Conservation (phyloP, 75 land plant species). For the Azolla pinnata region DNA sequence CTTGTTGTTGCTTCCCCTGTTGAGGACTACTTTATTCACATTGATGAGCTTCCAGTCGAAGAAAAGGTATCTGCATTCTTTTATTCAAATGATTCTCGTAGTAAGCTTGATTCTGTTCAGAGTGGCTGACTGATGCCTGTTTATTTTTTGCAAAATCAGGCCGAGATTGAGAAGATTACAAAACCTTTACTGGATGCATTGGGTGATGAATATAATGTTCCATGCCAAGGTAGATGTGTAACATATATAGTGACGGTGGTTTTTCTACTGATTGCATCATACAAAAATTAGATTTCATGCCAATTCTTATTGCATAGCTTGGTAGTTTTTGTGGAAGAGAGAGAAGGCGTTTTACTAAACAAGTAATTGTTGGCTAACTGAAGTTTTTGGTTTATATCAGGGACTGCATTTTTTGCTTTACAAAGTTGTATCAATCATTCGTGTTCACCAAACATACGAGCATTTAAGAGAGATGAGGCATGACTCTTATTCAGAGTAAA, state of each 20-base stretch:
- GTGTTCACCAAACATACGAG: constrained; percentile 83
- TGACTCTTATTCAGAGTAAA: too few relatives aligned
- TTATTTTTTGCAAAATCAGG: constrained; percentile 25
- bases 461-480: constrained; percentile 96
- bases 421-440: constrained; percentile 97
- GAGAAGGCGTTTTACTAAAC: too few relatives aligned
- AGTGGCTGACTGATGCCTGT: background rate
- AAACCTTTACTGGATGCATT: constrained; percentile 62
- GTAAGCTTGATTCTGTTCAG: too few relatives aligned
- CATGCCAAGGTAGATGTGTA: constrained; percentile 67
- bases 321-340: too few relatives aligned
- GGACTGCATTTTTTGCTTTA: constrained; percentile 77
- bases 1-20: constrained; percentile 94
- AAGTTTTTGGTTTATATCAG: too few relatives aligned
- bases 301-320: too few relatives aligned
- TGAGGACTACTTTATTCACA: constrained; percentile 80
- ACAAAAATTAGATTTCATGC: too few relatives aligned
- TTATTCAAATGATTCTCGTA: too few relatives aligned
- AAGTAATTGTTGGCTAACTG: too few relatives aligned
- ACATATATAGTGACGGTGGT: too few relatives aligned
- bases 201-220: constrained; percentile 74
- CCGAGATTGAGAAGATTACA: constrained; percentile 52
- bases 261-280: too few relatives aligned
- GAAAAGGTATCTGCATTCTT: too few relatives aligned
- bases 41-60: constrained; percentile 66